Conservation (phyloP, 768 basidiomycete species). For the Lentinula sp. region DNA sequence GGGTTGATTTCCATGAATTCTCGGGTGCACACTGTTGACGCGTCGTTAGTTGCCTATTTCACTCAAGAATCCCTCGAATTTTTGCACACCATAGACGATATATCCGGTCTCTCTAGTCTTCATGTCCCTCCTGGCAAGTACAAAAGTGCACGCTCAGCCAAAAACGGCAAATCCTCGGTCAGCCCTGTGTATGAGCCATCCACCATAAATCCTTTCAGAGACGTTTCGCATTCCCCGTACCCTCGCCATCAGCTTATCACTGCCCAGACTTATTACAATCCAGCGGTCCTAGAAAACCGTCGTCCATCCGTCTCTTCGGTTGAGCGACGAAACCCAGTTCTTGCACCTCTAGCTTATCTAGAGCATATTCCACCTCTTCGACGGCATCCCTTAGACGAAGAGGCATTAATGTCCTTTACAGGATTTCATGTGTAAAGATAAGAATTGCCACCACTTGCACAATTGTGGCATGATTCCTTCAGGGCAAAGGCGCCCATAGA, state of each 20-base stretch:
- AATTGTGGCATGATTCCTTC: background rate
- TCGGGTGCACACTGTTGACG: conserved; percentile 6
- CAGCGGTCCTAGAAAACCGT: background rate
- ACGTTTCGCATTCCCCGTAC: conserved; percentile 15
- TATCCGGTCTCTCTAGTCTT: conserved; percentile 46
- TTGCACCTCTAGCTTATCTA: conserved; percentile 63
- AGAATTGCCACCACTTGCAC: background rate
- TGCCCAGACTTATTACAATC: background rate
- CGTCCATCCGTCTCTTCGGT: background rate
- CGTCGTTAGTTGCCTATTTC: conserved; percentile 64
- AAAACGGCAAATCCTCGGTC: conserved; percentile 19
- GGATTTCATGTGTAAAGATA: background rate
- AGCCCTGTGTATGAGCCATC: conserved; percentile 11
- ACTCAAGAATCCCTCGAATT: conserved; percentile 54
- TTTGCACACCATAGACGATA: conserved; percentile 54
- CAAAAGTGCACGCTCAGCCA: conserved; percentile 55
- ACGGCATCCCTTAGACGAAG: conserved; percentile 67
- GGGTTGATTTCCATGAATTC: conserved; percentile 17
- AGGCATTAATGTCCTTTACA: conserved; percentile 58
- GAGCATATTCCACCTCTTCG: conserved; percentile 52
- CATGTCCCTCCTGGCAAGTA: conserved; percentile 57
- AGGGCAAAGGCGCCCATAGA: background rate
- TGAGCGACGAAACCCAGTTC: conserved; percentile 11
- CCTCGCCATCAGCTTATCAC: conserved; percentile 18
- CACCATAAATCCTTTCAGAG: conserved; percentile 17